Base-by-base conservation (phyloP, 768 basidiomycete species). In the Lactarius sp. region DNA sequence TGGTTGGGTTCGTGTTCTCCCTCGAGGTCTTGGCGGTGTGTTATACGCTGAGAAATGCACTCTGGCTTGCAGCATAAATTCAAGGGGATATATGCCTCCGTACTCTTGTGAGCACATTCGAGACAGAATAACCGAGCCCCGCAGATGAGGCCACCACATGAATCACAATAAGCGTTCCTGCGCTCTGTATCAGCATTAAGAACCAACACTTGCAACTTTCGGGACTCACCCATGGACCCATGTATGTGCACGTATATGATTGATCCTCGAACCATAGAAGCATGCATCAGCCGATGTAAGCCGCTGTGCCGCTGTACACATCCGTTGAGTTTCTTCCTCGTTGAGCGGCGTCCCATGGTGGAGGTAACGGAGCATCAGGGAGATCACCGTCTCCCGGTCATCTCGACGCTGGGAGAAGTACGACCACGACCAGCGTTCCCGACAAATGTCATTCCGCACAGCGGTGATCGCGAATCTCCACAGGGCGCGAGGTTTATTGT, bases 121-220 rank as follows among this genome's bases (percentile, higher is more conserved):
- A 76, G 65, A 39, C 75, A 76, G 44, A 71, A 68, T 20, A 75
- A 60, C 6, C 73, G 71, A 8, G 71, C 53, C 1, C 74, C 74
- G 10, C 69, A 72, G 2, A 74, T 70, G 18, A 7, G 34, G 0
- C 71, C 70, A 13, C 59, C 55, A 52, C 75, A 76, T 10, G 47
- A 64, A 52, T 72, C 73, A 56, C 74, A 75, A 2, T 4, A 4
- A 13, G 51, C 62, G 22, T 68, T 67, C 49, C 67, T 69, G 49
- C 10, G 18, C 5, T 37, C 31, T 18, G 41, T 36, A 10, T 39
- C 7, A 62, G 58, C 27, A 9, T 34, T 18, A 2, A 0, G 13
- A 46, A 52, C 10, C 6, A 42, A 12, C 13, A n/a, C 0, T 3
- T 5, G 55, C 52, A 9, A 42, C 34, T 12, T 13, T 63, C 34